phyloP scores from a whole-genome alignment of 495 filamentous ascomycete species.

The Penicillium atrosanguineum region DNA sequence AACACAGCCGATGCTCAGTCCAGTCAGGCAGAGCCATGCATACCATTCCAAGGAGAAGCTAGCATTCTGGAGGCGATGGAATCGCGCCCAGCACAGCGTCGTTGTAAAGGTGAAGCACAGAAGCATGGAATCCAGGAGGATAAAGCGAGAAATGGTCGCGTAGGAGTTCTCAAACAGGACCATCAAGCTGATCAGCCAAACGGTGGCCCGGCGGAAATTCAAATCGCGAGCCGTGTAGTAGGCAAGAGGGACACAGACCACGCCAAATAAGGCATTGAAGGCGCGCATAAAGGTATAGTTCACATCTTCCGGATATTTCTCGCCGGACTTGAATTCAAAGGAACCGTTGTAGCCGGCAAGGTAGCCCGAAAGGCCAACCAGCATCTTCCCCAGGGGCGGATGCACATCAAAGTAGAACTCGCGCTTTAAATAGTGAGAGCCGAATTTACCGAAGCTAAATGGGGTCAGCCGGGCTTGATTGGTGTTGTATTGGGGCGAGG shows the following conservation, averaged over 20 bases:
- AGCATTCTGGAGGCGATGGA: slow-evolving; percentile 78
- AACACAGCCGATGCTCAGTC: slow-evolving; percentile 93
- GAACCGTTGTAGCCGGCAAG: slow-evolving; percentile 98
- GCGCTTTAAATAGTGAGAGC: slow-evolving; percentile 96
- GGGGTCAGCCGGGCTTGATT: not conserved
- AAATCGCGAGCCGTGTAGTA: slow-evolving; percentile 93
- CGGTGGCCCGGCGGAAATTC: slow-evolving; percentile 77
- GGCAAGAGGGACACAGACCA: slow-evolving; percentile 86
- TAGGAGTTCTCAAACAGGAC: slow-evolving; percentile 98
- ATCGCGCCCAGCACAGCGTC: slow-evolving; percentile 92
- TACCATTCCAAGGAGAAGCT: slow-evolving; percentile 91
- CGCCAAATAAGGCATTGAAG: slow-evolving; percentile 95
- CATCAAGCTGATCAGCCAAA: slow-evolving; percentile 95
- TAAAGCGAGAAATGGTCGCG: slow-evolving; percentile 96
- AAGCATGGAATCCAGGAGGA: slow-evolving; percentile 96
- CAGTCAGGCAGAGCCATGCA: slow-evolving; percentile 85
- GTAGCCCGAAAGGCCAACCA: slow-evolving; percentile 93
- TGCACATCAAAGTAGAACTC: slow-evolving; percentile 99
- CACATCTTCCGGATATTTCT: slow-evolving; percentile 87
- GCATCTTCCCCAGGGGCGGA: slow-evolving; percentile 95
- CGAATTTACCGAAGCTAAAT: slow-evolving; percentile 93
- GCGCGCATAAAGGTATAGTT: slow-evolving; percentile 98
- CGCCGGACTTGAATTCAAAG: slow-evolving; percentile 99
- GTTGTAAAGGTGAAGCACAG: slow-evolving; percentile 97
- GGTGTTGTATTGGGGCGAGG: not conserved